Evolutionary conservation across 257 asterid species (phyloP).

Genomic region (Coffea eugenioides): DNA sequence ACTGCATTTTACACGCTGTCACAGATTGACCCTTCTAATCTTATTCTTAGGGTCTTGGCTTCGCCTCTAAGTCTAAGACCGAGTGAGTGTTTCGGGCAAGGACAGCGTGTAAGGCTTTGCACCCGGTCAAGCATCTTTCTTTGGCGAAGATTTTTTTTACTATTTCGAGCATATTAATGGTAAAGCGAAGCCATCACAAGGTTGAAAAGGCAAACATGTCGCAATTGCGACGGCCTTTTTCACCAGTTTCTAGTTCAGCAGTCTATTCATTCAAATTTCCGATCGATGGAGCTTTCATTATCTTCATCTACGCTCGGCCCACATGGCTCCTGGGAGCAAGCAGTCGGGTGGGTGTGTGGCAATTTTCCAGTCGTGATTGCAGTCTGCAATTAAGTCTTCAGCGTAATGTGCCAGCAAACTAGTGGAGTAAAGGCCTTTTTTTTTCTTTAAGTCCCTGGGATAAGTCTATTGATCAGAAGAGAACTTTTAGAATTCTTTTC

Average conservation of each 20-base stretch:
- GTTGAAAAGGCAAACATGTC: constrained; percentile 20
- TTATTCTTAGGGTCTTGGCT: too few relatives aligned
- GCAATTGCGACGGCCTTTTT: constrained; percentile 12
- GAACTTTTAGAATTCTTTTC: too few relatives aligned
- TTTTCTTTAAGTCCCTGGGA: too few relatives aligned
- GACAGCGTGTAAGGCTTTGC: not conserved
- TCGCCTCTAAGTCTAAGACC: too few relatives aligned
- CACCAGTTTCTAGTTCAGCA: constrained; percentile 17
- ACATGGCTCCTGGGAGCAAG: constrained; percentile 1
- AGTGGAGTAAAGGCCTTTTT: not conserved
- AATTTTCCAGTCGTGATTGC: constrained; percentile 5
- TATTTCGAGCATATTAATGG: constrained; percentile 8
- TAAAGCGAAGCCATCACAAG: constrained; percentile 24
- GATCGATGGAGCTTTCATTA: constrained; percentile 15
- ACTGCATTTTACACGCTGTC: too few relatives aligned
- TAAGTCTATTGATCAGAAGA: too few relatives aligned
- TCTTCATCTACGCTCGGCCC: constrained; percentile 16
- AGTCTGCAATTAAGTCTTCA: constrained; percentile 17
- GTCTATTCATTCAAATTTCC: constrained; percentile 29
- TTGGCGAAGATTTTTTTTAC: constrained; percentile 2
- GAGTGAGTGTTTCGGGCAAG: not conserved
- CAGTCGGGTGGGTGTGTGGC: constrained; percentile 28
- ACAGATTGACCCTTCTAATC: too few relatives aligned
- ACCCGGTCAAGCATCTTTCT: constrained; percentile 15
- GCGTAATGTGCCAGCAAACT: not conserved